These are phyloP conservation scores for Trametes gibbosa DNA, from an alignment of 768 basidiomycete genomes.

Conservation along the genomic window DNA sequence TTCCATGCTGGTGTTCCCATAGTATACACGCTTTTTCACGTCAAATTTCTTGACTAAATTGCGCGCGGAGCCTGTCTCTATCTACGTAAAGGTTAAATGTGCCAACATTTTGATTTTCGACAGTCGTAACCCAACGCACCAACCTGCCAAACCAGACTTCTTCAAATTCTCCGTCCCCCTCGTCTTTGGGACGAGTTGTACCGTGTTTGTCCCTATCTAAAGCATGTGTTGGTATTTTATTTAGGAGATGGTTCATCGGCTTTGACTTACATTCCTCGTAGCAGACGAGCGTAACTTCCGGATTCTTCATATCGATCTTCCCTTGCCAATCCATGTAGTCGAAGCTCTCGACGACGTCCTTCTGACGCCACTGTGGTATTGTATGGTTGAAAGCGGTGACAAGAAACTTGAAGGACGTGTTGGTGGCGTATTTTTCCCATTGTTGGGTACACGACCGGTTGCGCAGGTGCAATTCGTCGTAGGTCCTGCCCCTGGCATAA, in stretches of 20 bases:
- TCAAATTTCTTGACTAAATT: conserved; percentile 67
- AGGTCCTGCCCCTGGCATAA: conserved; percentile 67
- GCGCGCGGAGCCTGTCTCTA: conserved; percentile 66
- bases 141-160: conserved; percentile 84
- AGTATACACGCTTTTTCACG: conserved; percentile 87
- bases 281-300: conserved; percentile 68
- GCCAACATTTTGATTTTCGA: not conserved
- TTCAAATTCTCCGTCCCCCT: conserved; percentile 65
- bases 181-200: conserved; percentile 43
- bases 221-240: not conserved
- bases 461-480: conserved; percentile 64
- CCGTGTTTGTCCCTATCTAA: conserved; percentile 52
- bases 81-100: conserved; percentile 33
- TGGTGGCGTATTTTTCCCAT: conserved; percentile 58
- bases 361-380: conserved; percentile 65
- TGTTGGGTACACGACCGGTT: conserved; percentile 42
- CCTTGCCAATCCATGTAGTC: conserved; percentile 82
- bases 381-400: conserved; percentile 75
- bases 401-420: conserved; percentile 79
- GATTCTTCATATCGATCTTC: conserved; percentile 75
- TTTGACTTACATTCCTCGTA: conserved; percentile 83
- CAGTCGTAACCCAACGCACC: conserved; percentile 47
- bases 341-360: conserved; percentile 73
- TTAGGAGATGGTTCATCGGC: not conserved
- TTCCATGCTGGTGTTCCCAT: conserved; percentile 98